Percentiles rank a stretch among this genome's conserved stretches.
Evolutionary conservation across 2,329 filamentous ascomycete species (phyloP).

Genomic region (Elsinoe australis): DNA sequence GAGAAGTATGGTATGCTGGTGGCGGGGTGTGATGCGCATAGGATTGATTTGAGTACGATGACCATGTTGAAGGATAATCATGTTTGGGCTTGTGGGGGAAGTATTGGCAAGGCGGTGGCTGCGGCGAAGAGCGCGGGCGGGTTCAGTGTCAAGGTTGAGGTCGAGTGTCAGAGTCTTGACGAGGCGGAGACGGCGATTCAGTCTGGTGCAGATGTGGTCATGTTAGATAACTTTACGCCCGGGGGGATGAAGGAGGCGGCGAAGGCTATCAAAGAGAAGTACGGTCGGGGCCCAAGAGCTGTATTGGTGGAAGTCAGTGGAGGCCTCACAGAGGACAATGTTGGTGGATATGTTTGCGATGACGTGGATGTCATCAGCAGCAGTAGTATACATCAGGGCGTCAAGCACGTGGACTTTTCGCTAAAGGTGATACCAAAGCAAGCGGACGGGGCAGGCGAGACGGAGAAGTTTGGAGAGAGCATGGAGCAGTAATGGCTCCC

Average conservation of each 20-base stretch:
- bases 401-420: constrained; percentile 89
- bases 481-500: neutral
- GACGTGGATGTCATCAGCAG: constrained; percentile 96
- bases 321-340: constrained; percentile 77
- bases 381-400: constrained; percentile 93
- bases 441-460: neutral
- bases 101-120: constrained; percentile 75
- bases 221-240: constrained; percentile 91
- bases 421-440: constrained; percentile 65
- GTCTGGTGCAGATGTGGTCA: constrained; percentile 89
- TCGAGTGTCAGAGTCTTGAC: constrained; percentile 80
- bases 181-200: constrained; percentile 87
- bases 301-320: constrained; percentile 90
- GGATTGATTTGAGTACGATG: constrained; percentile 83
- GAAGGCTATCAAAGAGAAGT: constrained; percentile 66
- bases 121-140: constrained; percentile 79
- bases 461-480: constrained; percentile 2
- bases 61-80: constrained; percentile 99
- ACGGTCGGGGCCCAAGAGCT: constrained; percentile 56
- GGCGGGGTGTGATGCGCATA: constrained; percentile 83
- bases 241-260: constrained; percentile 71
- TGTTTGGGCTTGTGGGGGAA: constrained; percentile 76
- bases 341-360: constrained; percentile 65
- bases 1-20: constrained; percentile 98
- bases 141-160: constrained; percentile 90